Percentiles rank a stretch among this genome's conserved stretches.
These are phyloP conservation scores for Epichloe gansuensis DNA, from an alignment of 2,329 filamentous ascomycete species.

Conservation along the genomic window DNA sequence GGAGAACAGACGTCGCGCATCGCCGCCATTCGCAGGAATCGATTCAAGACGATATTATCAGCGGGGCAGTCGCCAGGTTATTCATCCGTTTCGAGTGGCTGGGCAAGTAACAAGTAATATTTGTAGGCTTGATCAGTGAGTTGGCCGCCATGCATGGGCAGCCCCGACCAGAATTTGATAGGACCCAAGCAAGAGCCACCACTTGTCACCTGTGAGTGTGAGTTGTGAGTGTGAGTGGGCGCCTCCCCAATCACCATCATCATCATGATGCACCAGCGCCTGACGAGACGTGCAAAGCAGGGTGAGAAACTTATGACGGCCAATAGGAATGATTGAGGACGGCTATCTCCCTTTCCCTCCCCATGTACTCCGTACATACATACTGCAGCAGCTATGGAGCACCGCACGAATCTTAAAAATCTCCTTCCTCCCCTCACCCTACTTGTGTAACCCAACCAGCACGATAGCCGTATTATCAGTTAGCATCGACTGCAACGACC, in stretches of 20 bases:
- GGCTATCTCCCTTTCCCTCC: neutral
- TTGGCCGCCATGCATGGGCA: too few relatives aligned
- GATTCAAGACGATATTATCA: neutral
- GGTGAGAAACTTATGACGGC: neutral
- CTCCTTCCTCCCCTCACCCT: neutral
- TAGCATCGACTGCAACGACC: neutral
- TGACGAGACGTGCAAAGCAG: neutral
- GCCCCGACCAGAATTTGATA: conserved; percentile 1
- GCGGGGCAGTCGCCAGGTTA: neutral
- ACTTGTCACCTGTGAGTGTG: conserved; percentile 9
- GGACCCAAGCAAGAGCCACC: conserved; percentile 3
- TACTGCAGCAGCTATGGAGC: neutral
- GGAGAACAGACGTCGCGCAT: too few relatives aligned
- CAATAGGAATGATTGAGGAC: too few relatives aligned
- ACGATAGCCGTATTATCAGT: neutral
- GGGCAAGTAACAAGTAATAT: neutral
- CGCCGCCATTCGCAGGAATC: too few relatives aligned
- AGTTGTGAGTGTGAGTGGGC: conserved; percentile 3
- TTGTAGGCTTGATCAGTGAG: too few relatives aligned
- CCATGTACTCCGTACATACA: neutral
- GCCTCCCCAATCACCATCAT: neutral
- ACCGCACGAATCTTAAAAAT: too few relatives aligned
- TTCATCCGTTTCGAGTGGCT: neutral
- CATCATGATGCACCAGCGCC: conserved; percentile 1
- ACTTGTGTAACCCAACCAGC: neutral